These are phyloP conservation scores for Penicillium sp. DNA, from an alignment of 2,329 filamentous ascomycete genomes.

Conservation along the genomic window DNA sequence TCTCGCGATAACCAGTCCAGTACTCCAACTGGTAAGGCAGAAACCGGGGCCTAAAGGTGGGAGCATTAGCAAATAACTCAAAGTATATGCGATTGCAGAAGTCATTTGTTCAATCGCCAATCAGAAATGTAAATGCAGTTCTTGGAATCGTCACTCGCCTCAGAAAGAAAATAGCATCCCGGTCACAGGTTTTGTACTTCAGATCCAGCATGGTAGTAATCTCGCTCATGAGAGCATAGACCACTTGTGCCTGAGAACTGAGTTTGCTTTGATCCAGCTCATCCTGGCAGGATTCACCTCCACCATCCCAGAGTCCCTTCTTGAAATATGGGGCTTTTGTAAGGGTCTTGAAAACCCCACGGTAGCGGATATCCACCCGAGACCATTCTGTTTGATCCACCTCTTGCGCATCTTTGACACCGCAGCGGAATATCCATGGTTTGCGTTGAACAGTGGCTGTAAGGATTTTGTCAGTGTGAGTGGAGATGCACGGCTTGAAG, in stretches of 20 bases:
- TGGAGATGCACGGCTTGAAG: too few species aligned
- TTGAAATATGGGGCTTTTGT: slow-evolving; percentile 18
- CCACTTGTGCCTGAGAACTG: slow-evolving; percentile 18
- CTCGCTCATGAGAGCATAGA: slow-evolving; percentile 25
- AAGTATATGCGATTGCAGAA: too few species aligned
- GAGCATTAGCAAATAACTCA: not conserved
- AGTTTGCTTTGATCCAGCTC: slow-evolving; percentile 7
- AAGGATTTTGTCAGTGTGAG: not conserved
- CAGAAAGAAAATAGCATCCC: slow-evolving; percentile 13
- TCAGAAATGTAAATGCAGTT: too few species aligned
- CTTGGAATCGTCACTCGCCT: too few species aligned
- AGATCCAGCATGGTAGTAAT: slow-evolving; percentile 15
- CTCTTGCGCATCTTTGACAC: slow-evolving; percentile 12
- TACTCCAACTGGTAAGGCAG: slow-evolving; percentile 18
- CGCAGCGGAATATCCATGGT: slow-evolving; percentile 22
- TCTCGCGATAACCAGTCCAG: slow-evolving; percentile 23
- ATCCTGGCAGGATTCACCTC: not conserved
- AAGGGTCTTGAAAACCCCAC: slow-evolving; percentile 23
- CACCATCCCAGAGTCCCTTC: slow-evolving; percentile 17
- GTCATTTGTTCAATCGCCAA: too few species aligned
- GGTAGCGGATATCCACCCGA: slow-evolving; percentile 19
- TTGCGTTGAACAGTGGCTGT: slow-evolving; percentile 16
- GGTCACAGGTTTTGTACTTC: too few species aligned
- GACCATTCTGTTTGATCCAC: slow-evolving; percentile 22
- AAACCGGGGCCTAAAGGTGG: slow-evolving; percentile 14